These are phyloP conservation scores for Candida morakotiae DNA, from an alignment of 805 yeast species.

Conservation along the genomic window DNA sequence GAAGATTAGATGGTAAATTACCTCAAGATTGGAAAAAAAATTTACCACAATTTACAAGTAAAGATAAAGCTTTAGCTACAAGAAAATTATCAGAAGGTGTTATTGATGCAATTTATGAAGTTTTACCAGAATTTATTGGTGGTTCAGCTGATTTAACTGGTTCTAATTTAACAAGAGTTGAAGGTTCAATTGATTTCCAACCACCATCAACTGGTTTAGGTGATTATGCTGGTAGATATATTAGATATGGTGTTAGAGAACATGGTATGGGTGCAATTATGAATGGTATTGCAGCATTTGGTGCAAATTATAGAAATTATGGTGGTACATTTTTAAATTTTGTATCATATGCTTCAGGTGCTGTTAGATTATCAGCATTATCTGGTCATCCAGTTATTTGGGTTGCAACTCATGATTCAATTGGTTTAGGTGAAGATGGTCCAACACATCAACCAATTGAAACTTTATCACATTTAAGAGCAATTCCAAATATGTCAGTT, in stretches of 20 bases:
- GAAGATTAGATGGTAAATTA: slow-evolving; percentile 74
- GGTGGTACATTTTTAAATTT: slow-evolving; percentile 99
- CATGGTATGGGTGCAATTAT: slow-evolving; percentile 98
- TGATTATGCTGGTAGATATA: slow-evolving; percentile 85
- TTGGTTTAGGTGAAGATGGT: slow-evolving; percentile 91
- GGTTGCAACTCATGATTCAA: slow-evolving; percentile 89
- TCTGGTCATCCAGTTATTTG: slow-evolving; percentile 80
- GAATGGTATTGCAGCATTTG: slow-evolving; percentile 94
- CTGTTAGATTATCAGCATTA: slow-evolving; percentile 78
- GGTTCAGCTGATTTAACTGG: slow-evolving; percentile 99
- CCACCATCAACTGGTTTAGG: slow-evolving; percentile 78
- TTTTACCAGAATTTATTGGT: slow-evolving; percentile 85
- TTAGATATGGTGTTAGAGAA: slow-evolving; percentile 98
- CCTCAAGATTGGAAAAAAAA: slow-evolving; percentile 77
- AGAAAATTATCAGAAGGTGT: slow-evolving; percentile 90
- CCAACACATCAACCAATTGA: slow-evolving; percentile 94
- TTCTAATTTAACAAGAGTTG: slow-evolving; percentile 90
- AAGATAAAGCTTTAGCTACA: slow-evolving; percentile 83
- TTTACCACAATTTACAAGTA: slow-evolving; percentile 76
- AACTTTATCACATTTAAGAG: slow-evolving; percentile 83
- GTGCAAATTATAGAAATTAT: slow-evolving; percentile 81
- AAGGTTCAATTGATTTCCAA: slow-evolving; percentile 87
- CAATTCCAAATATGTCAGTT: slow-evolving; percentile 74
- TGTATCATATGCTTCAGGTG: slow-evolving; percentile 79
- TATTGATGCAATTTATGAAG: slow-evolving; percentile 56